These are phyloP conservation scores for Phalaenopsis hybrid DNA, from an alignment of 116 monocot genomes.

Conservation along the genomic window DNA sequence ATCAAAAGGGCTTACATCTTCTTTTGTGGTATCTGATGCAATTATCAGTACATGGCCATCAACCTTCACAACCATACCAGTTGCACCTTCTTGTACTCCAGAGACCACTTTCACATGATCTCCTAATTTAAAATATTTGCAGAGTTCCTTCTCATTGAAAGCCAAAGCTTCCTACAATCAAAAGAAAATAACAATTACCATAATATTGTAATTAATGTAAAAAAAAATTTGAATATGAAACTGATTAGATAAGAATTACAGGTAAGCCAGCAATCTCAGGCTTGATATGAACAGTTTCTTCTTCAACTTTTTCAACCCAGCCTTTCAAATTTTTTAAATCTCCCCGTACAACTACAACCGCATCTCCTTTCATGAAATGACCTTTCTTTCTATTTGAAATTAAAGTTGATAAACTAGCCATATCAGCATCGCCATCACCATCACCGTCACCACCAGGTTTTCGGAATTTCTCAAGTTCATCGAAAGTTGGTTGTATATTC, in stretches of 20 bases:
- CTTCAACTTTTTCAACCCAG: conserved; percentile 97
- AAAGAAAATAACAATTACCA: neutral
- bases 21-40: conserved; percentile 87
- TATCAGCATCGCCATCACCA: conserved; percentile 30
- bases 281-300: conserved; percentile 80
- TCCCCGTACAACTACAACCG: conserved; percentile 77
- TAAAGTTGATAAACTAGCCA: conserved; percentile 74
- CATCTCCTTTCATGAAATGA: conserved; percentile 97
- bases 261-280: conserved; percentile 70
- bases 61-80: conserved; percentile 99
- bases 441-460: conserved; percentile 81
- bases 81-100: conserved; percentile 92
- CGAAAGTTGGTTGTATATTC: conserved; percentile 86
- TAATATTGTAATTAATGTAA: neutral
- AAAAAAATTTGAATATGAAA: neutral
- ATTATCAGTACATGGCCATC: conserved; percentile 90
- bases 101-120: conserved; percentile 99
- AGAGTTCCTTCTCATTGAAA: conserved; percentile 90
- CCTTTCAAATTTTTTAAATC: conserved; percentile 93
- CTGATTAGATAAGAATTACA: conserved; percentile 27
- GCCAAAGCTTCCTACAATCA: conserved; percentile 65
- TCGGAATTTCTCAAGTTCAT: conserved; percentile 92
- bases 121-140: conserved; percentile 93
- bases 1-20: conserved; percentile 58
- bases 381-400: conserved; percentile 98